Conservation (phyloP, 768 basidiomycete genomes). For the Tricholoma flavovirens region DNA sequence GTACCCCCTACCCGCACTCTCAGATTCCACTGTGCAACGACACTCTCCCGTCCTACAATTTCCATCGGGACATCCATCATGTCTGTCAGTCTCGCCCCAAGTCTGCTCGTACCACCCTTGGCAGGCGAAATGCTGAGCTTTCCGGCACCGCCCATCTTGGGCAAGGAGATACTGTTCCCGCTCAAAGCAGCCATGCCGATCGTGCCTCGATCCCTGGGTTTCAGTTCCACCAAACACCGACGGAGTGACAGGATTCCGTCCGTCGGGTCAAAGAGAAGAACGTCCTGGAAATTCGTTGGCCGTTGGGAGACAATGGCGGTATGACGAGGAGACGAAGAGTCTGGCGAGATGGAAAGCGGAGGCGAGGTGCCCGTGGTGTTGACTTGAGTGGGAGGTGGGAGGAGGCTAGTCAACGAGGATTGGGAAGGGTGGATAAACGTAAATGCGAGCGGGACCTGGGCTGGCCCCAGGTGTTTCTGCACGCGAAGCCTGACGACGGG, state of each 20-base stretch:
- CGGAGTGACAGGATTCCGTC: constrained; percentile 27
- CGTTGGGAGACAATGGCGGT: constrained; percentile 16
- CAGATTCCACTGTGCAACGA: constrained; percentile 65
- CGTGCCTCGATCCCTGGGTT: no score
- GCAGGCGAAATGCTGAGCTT: constrained; percentile 31
- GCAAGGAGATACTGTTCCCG: constrained; percentile 59
- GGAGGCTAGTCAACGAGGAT: constrained; percentile 20
- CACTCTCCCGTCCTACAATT: constrained; percentile 14
- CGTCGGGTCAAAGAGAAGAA: constrained; percentile 61
- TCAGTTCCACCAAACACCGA: not conserved
- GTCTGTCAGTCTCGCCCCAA: not conserved
- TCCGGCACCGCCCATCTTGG: constrained; percentile 42
- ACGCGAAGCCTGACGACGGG: constrained; percentile 54
- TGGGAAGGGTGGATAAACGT: constrained; percentile 38
- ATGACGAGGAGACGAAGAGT: constrained; percentile 16
- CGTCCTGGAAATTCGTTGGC: constrained; percentile 52
- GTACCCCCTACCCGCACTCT: constrained; percentile 21
- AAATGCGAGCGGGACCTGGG: constrained; percentile 46
- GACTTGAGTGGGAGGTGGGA: constrained; percentile 26
- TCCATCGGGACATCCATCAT: constrained; percentile 20
- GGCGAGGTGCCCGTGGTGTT: constrained; percentile 6
- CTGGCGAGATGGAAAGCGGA: constrained; percentile 19
- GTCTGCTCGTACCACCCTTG: constrained; percentile 8
- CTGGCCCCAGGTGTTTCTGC: constrained; percentile 20
- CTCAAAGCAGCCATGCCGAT: constrained; percentile 18